These are phyloP conservation scores for Salix suchowensis DNA, from an alignment of 345 rosid species.

Conservation along the genomic window DNA sequence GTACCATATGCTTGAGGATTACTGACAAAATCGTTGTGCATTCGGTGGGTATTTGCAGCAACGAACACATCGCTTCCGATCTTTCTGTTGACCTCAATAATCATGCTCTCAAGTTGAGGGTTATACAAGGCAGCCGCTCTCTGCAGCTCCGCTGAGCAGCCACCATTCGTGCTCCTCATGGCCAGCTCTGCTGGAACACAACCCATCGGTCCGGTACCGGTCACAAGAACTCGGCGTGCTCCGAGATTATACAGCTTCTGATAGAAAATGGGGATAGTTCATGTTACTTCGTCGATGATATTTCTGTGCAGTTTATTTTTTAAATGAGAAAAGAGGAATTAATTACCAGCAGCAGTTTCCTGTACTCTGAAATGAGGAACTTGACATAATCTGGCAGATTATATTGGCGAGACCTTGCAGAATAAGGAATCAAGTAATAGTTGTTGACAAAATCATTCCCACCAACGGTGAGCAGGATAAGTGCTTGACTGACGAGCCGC, in stretches of 20 bases:
- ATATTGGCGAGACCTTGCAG: slow-evolving; percentile 50
- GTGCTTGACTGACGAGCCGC: slow-evolving; percentile 45
- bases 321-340: not conserved
- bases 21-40: slow-evolving; percentile 35
- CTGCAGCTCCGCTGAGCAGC: slow-evolving; percentile 42
- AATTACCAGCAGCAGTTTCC: slow-evolving; percentile 38
- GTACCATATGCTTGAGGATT: slow-evolving; percentile 6
- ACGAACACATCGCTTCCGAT: slow-evolving; percentile 29
- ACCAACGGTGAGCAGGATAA: slow-evolving; percentile 50
- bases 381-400: slow-evolving; percentile 38
- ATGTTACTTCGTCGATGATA: not conserved
- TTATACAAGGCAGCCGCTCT: slow-evolving; percentile 35
- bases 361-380: slow-evolving; percentile 42
- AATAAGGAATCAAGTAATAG: slow-evolving; percentile 46
- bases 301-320: no score
- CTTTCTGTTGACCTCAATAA: slow-evolving; percentile 19
- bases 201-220: slow-evolving; percentile 53
- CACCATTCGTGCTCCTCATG: slow-evolving; percentile 24
- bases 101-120: slow-evolving; percentile 37
- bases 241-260: slow-evolving; percentile 38
- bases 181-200: slow-evolving; percentile 55
- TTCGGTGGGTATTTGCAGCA: slow-evolving; percentile 34
- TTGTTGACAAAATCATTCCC: slow-evolving; percentile 72
- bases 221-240: slow-evolving; percentile 43
- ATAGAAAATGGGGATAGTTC: not conserved